These are phyloP conservation scores for Hypoxylon sp. DNA, from an alignment of 2,329 filamentous ascomycete genomes.

Conservation along the genomic window DNA sequence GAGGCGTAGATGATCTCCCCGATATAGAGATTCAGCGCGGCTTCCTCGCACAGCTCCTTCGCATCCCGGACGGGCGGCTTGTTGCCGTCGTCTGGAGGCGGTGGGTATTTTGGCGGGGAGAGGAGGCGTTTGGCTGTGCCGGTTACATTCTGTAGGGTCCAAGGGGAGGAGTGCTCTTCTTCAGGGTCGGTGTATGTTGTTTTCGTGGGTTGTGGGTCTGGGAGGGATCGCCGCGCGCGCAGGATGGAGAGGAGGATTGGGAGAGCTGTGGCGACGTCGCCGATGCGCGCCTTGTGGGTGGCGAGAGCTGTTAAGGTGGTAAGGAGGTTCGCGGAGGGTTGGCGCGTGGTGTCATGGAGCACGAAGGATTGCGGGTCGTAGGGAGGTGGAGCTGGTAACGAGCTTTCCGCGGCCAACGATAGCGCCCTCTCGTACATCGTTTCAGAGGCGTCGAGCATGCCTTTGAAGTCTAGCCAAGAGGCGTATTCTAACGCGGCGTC, in stretches of 20 bases:
- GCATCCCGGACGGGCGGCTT: slow-evolving; percentile 73
- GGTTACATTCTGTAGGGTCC: slow-evolving; percentile 48
- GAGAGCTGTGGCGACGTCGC: slow-evolving; percentile 76
- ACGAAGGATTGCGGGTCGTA: slow-evolving; percentile 74
- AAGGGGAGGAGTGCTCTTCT: slow-evolving; percentile 28
- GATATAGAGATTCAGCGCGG: slow-evolving; percentile 88
- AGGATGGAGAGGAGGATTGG: slow-evolving; percentile 89
- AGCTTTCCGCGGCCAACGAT: slow-evolving; percentile 74
- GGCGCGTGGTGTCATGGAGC: slow-evolving; percentile 69
- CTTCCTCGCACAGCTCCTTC: slow-evolving; percentile 83
- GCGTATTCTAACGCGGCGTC: slow-evolving; percentile 87
- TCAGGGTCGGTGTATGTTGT: slow-evolving; percentile 8
- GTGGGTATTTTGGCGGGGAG: slow-evolving; percentile 74
- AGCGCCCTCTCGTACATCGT: slow-evolving; percentile 83
- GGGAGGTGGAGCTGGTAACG: slow-evolving; percentile 54
- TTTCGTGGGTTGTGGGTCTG: slow-evolving; percentile 35
- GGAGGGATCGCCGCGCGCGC: slow-evolving; percentile 77
- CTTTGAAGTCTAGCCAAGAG: slow-evolving; percentile 86
- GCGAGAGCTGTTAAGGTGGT: slow-evolving; percentile 81
- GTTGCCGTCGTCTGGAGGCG: slow-evolving; percentile 77
- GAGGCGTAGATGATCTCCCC: slow-evolving; percentile 87
- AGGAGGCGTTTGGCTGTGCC: slow-evolving; percentile 51
- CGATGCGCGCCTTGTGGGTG: slow-evolving; percentile 79
- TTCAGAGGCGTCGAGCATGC: slow-evolving; percentile 72
- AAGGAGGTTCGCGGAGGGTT: slow-evolving; percentile 80